phyloP scores from a whole-genome alignment of 257 asterid species.

The Coffea eugenioides region DNA sequence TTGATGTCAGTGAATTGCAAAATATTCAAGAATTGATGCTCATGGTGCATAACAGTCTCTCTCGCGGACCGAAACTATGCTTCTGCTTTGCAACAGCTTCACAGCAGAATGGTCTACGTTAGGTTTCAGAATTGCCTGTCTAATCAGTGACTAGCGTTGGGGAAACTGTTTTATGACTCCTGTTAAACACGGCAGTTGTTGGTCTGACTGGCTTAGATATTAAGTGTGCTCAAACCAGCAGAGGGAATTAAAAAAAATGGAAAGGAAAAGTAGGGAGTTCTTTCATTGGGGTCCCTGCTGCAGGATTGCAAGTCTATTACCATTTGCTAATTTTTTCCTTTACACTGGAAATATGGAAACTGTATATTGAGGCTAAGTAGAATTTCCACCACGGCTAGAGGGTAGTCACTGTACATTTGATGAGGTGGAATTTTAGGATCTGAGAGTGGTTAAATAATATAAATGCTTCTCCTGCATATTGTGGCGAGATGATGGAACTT shows the following conservation, averaged over 20 bases:
- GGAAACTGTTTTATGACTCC: background rate
- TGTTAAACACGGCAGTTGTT: background rate
- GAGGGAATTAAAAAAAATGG: no score
- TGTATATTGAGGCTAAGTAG: no score
- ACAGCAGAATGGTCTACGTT: background rate
- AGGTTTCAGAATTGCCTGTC: background rate
- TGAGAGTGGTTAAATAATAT: background rate
- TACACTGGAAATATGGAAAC: no score
- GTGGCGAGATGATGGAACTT: background rate
- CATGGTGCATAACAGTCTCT: background rate
- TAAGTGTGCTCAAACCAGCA: no score
- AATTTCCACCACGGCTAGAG: no score
- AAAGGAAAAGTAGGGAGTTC: no score
- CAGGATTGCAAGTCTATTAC: no score
- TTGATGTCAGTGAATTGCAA: conserved; percentile 1
- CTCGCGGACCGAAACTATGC: background rate
- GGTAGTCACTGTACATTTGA: no score
- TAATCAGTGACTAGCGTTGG: background rate
- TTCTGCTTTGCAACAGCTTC: background rate
- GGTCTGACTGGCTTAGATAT: background rate
- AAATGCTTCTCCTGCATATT: background rate
- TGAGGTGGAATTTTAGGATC: background rate
- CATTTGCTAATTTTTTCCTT: no score
- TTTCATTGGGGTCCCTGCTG: no score
- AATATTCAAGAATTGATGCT: background rate